A percentile compares a stretch with the other conserved stretches of the same genome.
phyloP scores from a whole-genome alignment of 345 rosid genomes.

The Noccaea bulbosa region DNA sequence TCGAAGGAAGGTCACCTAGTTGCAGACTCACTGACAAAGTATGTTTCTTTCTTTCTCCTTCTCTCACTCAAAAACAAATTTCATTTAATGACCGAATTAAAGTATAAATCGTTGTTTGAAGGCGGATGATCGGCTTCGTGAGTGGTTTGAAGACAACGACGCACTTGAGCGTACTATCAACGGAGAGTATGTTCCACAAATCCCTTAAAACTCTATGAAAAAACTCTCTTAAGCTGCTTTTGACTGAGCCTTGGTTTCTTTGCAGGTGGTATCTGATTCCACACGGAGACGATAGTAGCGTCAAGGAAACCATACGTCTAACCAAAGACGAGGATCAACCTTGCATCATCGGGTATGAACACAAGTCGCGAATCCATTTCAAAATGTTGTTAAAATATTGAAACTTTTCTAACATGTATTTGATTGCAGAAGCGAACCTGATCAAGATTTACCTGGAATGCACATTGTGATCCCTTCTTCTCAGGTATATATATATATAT shows the following conservation, averaged over 20 bases:
- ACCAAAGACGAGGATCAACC: conserved; percentile 61
- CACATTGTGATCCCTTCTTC: conserved; percentile 62
- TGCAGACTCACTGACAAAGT: conserved; percentile 94
- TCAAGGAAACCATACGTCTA: conserved; percentile 58
- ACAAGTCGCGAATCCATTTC: background rate
- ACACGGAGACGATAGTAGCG: conserved; percentile 47
- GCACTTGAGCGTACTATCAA: conserved; percentile 77
- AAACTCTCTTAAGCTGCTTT: conserved; percentile 1
- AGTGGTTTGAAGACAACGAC: conserved; percentile 65
- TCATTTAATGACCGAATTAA: background rate
- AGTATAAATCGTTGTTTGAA: conserved; percentile 24
- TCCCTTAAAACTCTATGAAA: background rate
- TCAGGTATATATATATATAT: conserved; percentile 52
- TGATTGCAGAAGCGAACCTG: conserved; percentile 62
- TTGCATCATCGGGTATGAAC: conserved; percentile 64
- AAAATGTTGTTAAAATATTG: conserved; percentile 1
- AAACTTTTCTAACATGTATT: background rate
- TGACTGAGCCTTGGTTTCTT: conserved; percentile 13
- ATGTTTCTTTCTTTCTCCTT: conserved; percentile 19
- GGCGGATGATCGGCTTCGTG: conserved; percentile 49
- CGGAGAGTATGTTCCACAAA: conserved; percentile 69
- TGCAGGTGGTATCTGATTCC: conserved; percentile 79
- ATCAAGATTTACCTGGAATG: conserved; percentile 55
- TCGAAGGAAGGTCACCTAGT: conserved; percentile 72
- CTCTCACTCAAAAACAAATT: background rate